Conservation (phyloP, 345 rosid genomes). For the Pelargonium nanum region DNA sequence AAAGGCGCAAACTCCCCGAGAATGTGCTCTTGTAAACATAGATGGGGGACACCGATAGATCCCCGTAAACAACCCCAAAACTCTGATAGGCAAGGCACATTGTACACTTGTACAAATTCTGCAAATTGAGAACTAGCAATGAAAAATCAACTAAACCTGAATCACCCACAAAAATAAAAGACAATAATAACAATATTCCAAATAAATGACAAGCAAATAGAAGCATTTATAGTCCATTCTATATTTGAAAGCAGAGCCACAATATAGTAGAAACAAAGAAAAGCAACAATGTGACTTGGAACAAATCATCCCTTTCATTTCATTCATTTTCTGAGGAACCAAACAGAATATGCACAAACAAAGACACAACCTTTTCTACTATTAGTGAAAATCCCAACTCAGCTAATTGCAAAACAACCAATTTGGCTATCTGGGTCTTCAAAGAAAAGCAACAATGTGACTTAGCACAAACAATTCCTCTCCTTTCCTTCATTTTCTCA, state of each 20-base stretch:
- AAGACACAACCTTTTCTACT: too few relatives aligned
- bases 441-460: too few relatives aligned
- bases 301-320: not conserved
- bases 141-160: too few relatives aligned
- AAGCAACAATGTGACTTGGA: not conserved
- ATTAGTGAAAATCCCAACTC: too few relatives aligned
- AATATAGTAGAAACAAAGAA: not conserved
- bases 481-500: too few relatives aligned
- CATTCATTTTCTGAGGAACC: not conserved
- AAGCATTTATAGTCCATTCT: not conserved
- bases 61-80: conserved; percentile 28
- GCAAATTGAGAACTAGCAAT: conserved; percentile 3
- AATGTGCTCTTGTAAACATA: conserved; percentile 25
- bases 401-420: too few relatives aligned
- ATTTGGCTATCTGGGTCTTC: too few relatives aligned
- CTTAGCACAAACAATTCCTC: too few relatives aligned
- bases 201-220: not conserved
- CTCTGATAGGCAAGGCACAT: conserved; percentile 28
- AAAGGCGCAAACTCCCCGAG: conserved; percentile 15
- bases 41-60: conserved; percentile 20
- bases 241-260: not conserved
- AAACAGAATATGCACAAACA: conserved; percentile 1
- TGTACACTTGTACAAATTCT: conserved; percentile 18
- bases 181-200: too few relatives aligned
- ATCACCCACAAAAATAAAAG: too few relatives aligned